Evolutionary conservation across 257 asterid species (phyloP).

Genomic region (Agastache rugosa): DNA sequence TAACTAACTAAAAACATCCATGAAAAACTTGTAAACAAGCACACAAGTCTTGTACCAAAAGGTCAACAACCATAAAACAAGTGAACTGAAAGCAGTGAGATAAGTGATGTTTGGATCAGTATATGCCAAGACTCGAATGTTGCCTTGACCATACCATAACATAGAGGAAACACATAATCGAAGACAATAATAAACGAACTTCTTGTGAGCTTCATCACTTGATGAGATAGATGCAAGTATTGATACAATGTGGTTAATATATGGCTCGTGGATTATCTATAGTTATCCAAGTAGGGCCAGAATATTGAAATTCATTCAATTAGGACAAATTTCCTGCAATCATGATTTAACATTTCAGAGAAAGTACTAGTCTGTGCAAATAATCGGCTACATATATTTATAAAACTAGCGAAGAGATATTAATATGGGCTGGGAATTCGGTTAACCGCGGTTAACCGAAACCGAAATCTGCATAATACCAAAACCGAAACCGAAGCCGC

Average conservation of each 20-base stretch:
- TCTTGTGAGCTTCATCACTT: not conserved
- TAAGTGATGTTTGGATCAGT: not conserved
- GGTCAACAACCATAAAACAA: not conserved
- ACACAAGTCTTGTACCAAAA: not conserved
- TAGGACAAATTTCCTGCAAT: not conserved
- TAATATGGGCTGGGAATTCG: not conserved
- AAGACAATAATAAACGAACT: not conserved
- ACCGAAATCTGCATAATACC: too few species aligned
- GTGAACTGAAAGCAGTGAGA: not conserved
- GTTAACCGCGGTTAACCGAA: too few species aligned
- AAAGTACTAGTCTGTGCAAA: conserved; percentile 14
- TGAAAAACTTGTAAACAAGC: not conserved
- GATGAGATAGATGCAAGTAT: conserved; percentile 21
- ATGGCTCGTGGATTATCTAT: conserved; percentile 1
- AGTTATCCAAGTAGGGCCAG: not conserved
- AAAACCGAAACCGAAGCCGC: too few species aligned
- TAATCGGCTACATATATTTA: not conserved
- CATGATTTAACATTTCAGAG: not conserved
- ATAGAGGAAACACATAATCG: conserved; percentile 1
- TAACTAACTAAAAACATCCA: not conserved
- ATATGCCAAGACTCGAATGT: conserved; percentile 6
- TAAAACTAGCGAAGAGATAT: not conserved
- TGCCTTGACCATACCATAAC: not conserved
- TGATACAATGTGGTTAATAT: conserved; percentile 1
- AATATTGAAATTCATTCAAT: conserved; percentile 2